Conservation (phyloP, 2,329 filamentous ascomycete genomes). For the Nothophoma quercina region DNA sequence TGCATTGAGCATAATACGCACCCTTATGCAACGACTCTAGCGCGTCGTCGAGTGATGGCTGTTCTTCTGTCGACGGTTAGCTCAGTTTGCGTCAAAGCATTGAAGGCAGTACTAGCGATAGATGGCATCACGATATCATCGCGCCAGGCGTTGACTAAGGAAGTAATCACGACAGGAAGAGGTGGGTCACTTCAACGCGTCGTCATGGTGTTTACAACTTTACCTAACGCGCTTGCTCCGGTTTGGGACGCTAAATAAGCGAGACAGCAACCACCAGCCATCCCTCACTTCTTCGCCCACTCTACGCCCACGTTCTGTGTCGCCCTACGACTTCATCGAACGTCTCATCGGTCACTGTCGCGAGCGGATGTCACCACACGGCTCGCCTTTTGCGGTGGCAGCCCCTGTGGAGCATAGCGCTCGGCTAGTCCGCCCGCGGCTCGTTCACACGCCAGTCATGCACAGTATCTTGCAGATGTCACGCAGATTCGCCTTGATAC, state of each 20-base stretch:
- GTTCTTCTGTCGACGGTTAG: slow-evolving; percentile 42
- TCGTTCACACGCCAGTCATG: slow-evolving; percentile 35
- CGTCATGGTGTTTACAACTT: slow-evolving; percentile 37
- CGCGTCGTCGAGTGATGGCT: slow-evolving; percentile 42
- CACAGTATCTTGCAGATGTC: slow-evolving; percentile 49
- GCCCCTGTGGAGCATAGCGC: slow-evolving; percentile 22
- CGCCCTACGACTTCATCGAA: slow-evolving; percentile 12
- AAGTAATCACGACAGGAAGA: slow-evolving; percentile 6
- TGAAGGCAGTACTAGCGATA: slow-evolving; percentile 33
- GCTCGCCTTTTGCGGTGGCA: slow-evolving; percentile 1
- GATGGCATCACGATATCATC: slow-evolving; percentile 42
- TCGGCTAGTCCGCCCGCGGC: slow-evolving; percentile 28
- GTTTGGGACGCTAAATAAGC: slow-evolving; percentile 34
- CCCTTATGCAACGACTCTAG: slow-evolving; percentile 48
- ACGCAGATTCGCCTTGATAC: slow-evolving; percentile 46
- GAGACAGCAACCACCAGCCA: slow-evolving; percentile 13
- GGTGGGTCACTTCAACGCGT: slow-evolving; percentile 28
- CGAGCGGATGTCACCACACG: slow-evolving; percentile 16
- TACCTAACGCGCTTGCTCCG: slow-evolving; percentile 31
- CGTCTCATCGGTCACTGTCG: slow-evolving; percentile 16
- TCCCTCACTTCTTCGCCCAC: slow-evolving; percentile 12
- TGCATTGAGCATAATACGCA: slow-evolving; percentile 30
- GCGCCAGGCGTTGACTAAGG: slow-evolving; percentile 33
- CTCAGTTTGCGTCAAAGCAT: slow-evolving; percentile 14
- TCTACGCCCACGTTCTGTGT: slow-evolving; percentile 26